Percentiles rank a stretch among this genome's conserved stretches.
Evolutionary conservation across 23 red algal species (phyloP).

Genomic region (Chondrus crispus): DNA sequence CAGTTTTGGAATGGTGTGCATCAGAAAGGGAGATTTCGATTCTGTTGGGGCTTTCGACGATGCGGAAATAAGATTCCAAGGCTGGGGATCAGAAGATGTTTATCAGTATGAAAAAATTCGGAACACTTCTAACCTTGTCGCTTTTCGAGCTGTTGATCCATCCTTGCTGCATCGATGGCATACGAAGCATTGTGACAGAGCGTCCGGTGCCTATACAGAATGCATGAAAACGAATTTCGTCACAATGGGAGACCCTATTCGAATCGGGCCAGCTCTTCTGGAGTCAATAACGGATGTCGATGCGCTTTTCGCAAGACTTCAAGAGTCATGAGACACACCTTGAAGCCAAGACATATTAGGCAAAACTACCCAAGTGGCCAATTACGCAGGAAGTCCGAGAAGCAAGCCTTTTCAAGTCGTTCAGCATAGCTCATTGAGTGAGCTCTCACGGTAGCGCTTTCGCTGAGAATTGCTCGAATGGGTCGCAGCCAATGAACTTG

Average conservation of each 20-base stretch:
- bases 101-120: constrained; percentile 33
- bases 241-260: constrained; percentile 36
- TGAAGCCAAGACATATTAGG: too few species aligned
- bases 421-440: too few species aligned
- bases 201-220: constrained; percentile 26
- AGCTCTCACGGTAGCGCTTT: too few species aligned
- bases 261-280: constrained; percentile 29
- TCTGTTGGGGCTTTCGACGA: constrained; percentile 31
- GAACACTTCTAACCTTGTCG: constrained; percentile 24
- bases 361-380: too few species aligned
- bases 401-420: too few species aligned
- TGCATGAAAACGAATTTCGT: constrained; percentile 59
- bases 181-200: constrained; percentile 27
- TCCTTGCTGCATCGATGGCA: constrained; percentile 58
- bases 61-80: constrained; percentile 43
- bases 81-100: constrained; percentile 68
- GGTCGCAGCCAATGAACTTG: too few species aligned
- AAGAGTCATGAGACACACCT: too few species aligned
- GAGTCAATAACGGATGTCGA: constrained; percentile 15
- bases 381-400: too few species aligned
- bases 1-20: constrained; percentile 61
- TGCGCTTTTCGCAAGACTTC: background rate
- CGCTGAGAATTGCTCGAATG: too few species aligned
- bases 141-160: constrained; percentile 53
- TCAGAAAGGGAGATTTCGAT: constrained; percentile 48